These are phyloP conservation scores for Phycomyces blakesleeanus DNA, from an alignment of 192 early-diverging fungal species.

Conservation along the genomic window DNA sequence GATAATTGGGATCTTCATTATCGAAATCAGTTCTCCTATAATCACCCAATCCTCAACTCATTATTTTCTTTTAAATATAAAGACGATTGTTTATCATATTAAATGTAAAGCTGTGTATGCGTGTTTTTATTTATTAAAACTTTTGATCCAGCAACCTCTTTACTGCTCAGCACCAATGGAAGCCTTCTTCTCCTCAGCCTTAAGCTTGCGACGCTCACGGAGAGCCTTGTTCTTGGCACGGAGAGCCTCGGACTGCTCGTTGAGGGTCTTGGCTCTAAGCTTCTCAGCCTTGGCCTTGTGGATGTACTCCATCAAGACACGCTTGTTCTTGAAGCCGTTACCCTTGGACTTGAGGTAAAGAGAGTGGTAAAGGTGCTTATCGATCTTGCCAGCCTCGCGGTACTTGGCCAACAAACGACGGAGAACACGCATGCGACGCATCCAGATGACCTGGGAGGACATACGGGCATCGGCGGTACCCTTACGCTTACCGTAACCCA, in stretches of 20 bases:
- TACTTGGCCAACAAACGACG: slow-evolving; percentile 95
- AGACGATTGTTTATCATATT: no score
- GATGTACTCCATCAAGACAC: slow-evolving; percentile 99
- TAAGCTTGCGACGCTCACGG: slow-evolving; percentile 85
- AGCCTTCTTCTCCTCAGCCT: slow-evolving; percentile 76
- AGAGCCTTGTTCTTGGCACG: slow-evolving; percentile 93
- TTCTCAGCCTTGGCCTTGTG: slow-evolving; percentile 99
- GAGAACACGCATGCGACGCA: slow-evolving; percentile 96
- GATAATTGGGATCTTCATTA: no score
- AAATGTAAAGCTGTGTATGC: background rate
- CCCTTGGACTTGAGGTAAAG: slow-evolving; percentile 99
- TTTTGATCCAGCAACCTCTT: background rate
- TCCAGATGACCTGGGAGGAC: slow-evolving; percentile 93
- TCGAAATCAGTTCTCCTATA: no score
- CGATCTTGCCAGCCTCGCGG: slow-evolving; percentile 97
- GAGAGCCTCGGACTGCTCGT: slow-evolving; percentile 98
- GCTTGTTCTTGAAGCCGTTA: slow-evolving; percentile 99
- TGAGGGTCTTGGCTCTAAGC: slow-evolving; percentile 83
- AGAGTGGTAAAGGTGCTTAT: slow-evolving; percentile 92
- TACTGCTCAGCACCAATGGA: slow-evolving; percentile 5
- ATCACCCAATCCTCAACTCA: no score
- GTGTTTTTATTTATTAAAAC: background rate
- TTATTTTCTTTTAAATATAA: no score
- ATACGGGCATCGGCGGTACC: slow-evolving; percentile 98
- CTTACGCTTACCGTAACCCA: slow-evolving; percentile 87